Base-by-base conservation (phyloP, 805 yeast genomes). In the Debaryomyces prosopidis region DNA sequence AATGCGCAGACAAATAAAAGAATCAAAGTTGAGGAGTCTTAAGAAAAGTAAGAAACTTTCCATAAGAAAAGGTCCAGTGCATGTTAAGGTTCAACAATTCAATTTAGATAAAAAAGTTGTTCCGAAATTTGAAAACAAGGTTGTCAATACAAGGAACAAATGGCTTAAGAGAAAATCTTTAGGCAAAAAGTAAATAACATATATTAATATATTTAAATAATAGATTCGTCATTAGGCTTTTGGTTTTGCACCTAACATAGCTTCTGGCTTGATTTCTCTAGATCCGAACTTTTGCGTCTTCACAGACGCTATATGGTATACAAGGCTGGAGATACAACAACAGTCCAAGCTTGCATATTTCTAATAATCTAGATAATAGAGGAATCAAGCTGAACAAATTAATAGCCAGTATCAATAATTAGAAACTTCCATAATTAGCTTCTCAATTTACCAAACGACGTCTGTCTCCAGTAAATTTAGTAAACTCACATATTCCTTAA, bases 101-200 rank as follows among this genome's bases (percentile, higher is more conserved):
- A 50, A 53, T 23, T 33, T 17, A 10, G 50, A 45, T 19, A 48
- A 52, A 36, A 55, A 54, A 43, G 52, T 60, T 1, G 76, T 68
- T 4, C 76, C 76, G 2, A 58, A 57, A 19, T 62, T 73, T 3
- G 76, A 72, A 48, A 48, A 55, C 28, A 59, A 56, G 36, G 57
- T 71, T 4, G 46, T 68, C 9, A 60, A 57, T 39, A 53, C 63
- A 23, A 65, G 63, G 53, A 65, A 59, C 40, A 62, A 63, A 47
- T 72, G 77, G 77, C 59, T 72, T 44, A 66, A 65, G 49, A 62
- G 77, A 49, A 68, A 62, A 41, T 60, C 76, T 8, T 55, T 71
- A 38, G 58, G 63, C 37, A 68, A 58, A 44, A 71, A 63, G 47
- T 71, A 52, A 44, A 14, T 30, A 30, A n/a, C 16, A 30, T 30